phyloP scores from a whole-genome alignment of 73 alveolate species.

The Symbiodinium pilosum region DNA sequence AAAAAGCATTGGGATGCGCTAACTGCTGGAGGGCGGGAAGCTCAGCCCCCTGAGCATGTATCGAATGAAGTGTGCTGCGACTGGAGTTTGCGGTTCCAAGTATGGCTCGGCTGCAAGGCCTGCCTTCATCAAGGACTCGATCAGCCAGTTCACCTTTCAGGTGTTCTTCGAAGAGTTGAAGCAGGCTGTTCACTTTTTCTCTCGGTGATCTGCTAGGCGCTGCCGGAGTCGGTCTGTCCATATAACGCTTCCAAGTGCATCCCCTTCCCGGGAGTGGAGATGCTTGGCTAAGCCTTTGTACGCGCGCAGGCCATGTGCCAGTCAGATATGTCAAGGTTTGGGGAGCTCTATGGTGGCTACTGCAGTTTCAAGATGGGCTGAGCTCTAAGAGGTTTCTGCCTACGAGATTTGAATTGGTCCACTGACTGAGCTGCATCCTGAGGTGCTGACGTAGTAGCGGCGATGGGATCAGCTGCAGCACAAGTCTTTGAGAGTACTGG shows the following conservation, averaged over 20 bases:
- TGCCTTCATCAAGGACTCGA: constrained; percentile 57
- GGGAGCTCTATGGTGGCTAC: constrained; percentile 75
- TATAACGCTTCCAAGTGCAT: constrained; percentile 78
- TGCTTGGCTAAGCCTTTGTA: neutral
- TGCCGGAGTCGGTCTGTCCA: constrained; percentile 64
- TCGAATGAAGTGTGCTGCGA: neutral
- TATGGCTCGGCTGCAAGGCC: constrained; percentile 15
- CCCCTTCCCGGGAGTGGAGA: constrained; percentile 84
- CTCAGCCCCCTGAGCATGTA: neutral
- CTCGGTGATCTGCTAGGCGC: neutral
- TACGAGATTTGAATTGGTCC: neutral
- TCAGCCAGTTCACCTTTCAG: constrained; percentile 75
- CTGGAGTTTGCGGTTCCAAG: neutral
- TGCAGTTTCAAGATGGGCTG: constrained; percentile 84
- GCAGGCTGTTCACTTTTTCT: no score
- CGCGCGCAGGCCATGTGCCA: no score
- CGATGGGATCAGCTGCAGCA: constrained; percentile 64
- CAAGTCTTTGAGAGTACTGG: constrained; percentile 64
- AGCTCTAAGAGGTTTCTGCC: neutral
- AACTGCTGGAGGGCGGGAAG: constrained; percentile 25
- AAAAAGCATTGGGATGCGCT: constrained; percentile 46
- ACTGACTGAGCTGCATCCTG: no score
- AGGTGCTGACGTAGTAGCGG: constrained; percentile 70
- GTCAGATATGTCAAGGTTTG: neutral
- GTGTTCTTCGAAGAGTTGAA: no score